phyloP scores from a whole-genome alignment of 441 rosid genomes.

The Populus trichocarpa region DNA sequence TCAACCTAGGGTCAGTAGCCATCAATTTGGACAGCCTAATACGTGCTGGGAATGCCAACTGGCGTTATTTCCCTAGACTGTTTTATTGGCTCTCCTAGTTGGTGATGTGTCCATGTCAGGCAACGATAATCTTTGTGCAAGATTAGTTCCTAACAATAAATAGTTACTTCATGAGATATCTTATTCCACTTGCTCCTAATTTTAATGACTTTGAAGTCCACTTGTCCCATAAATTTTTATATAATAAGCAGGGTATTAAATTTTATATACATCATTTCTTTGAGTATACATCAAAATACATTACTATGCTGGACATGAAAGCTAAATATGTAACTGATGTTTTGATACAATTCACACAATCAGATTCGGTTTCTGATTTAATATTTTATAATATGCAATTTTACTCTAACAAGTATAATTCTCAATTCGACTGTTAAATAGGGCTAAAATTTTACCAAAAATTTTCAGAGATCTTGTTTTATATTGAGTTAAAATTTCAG shows the following conservation, averaged over 20 bases:
- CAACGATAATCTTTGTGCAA: background rate
- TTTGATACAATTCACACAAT: background rate
- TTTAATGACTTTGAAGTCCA: background rate
- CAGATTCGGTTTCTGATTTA: background rate
- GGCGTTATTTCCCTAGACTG: background rate
- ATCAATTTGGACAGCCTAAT: background rate
- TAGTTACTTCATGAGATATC: background rate
- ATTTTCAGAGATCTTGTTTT: no score
- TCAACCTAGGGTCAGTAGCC: background rate
- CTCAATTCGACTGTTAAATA: background rate
- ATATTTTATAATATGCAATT: background rate
- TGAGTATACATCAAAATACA: no score
- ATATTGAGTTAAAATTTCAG: no score
- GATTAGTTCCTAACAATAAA: background rate
- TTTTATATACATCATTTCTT: no score
- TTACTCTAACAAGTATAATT: background rate
- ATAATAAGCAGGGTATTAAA: background rate
- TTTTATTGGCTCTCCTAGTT: background rate
- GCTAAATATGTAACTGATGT: background rate
- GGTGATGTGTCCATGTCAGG: background rate
- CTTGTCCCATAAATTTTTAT: background rate
- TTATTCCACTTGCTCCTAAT: background rate
- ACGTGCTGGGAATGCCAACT: background rate
- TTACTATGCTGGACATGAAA: no score
- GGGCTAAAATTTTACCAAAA: no score